Conservation (phyloP, 768 basidiomycete genomes). For the Kwoniella sp. region DNA sequence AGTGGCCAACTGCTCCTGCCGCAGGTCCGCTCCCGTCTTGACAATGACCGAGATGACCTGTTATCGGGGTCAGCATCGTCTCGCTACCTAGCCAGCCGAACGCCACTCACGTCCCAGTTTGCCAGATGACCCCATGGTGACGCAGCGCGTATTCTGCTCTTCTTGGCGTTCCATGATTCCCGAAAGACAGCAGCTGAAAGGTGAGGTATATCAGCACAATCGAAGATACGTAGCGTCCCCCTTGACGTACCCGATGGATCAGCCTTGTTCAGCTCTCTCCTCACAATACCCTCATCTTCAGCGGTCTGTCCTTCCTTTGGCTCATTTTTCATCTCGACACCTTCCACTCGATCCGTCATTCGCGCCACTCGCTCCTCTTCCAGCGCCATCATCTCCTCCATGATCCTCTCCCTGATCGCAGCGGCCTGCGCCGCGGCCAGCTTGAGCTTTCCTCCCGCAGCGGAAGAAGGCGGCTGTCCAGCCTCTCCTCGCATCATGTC, state of each 20-base stretch:
- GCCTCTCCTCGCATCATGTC: neutral
- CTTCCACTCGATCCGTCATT: slow-evolving; percentile 58
- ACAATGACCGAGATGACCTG: slow-evolving; percentile 96
- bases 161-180: slow-evolving; percentile 92
- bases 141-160: slow-evolving; percentile 84
- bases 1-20: slow-evolving; percentile 95
- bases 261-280: slow-evolving; percentile 84
- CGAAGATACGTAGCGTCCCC: too few relatives aligned
- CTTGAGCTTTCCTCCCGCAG: slow-evolving; percentile 68
- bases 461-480: neutral
- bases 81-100: neutral
- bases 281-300: slow-evolving; percentile 76
- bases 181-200: slow-evolving; percentile 72
- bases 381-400: slow-evolving; percentile 95
- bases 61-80: slow-evolving; percentile 53
- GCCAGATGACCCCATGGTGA: slow-evolving; percentile 97
- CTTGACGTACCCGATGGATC: slow-evolving; percentile 70
- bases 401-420: slow-evolving; percentile 88
- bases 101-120: slow-evolving; percentile 54
- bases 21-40: slow-evolving; percentile 92
- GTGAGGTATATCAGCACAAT: neutral
- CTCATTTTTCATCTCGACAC: slow-evolving; percentile 32
- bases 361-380: slow-evolving; percentile 96
- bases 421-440: slow-evolving; percentile 66
- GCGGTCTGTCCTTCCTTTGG: slow-evolving; percentile 9